phyloP scores from a whole-genome alignment of 176 grass and related monocot species.

The Eleusine coracana region DNA sequence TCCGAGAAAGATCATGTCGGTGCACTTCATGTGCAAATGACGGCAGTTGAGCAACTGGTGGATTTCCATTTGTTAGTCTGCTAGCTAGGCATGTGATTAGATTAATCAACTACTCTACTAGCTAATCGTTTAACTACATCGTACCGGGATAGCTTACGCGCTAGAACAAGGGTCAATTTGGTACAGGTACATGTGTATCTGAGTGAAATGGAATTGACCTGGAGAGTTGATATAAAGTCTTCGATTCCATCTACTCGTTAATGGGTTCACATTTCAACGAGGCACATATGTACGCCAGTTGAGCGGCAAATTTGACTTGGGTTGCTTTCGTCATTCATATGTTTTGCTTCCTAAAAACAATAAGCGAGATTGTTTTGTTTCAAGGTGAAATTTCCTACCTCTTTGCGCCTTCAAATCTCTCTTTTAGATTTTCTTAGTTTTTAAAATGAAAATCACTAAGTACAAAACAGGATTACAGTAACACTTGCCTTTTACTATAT shows the following conservation, averaged over 20 bases:
- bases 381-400: too few relatives aligned
- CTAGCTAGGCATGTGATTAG: constrained; percentile 20
- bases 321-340: too few relatives aligned
- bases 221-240: not conserved
- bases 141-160: not conserved
- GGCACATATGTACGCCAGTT: not conserved
- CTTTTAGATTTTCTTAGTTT: too few relatives aligned
- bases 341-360: too few relatives aligned
- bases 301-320: too few relatives aligned
- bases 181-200: not conserved
- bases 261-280: not conserved
- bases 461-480: too few relatives aligned
- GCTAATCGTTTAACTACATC: not conserved
- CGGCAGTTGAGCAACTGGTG: not conserved
- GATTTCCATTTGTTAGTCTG: not conserved
- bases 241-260: not conserved
- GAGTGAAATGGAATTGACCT: not conserved
- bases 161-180: not conserved
- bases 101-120: not conserved
- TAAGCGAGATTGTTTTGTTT: too few relatives aligned
- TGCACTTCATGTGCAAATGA: not conserved
- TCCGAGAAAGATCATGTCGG: not conserved
- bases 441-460: too few relatives aligned
- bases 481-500: too few relatives aligned
- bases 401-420: too few relatives aligned